phyloP scores from a whole-genome alignment of 306 rosid genomes.

The Gillenia trifoliata region DNA sequence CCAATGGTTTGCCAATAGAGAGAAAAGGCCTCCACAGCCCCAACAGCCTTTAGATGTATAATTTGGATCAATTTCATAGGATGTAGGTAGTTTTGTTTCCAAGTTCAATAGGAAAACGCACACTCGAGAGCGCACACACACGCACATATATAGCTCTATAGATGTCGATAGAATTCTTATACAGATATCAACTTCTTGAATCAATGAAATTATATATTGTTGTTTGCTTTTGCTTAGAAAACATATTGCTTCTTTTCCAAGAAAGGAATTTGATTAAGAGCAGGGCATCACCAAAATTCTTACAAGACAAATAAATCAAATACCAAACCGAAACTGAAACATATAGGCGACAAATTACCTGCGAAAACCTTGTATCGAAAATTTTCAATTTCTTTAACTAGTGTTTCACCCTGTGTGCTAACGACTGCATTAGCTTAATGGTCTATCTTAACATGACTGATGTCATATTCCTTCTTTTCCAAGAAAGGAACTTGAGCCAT shows the following conservation, averaged over 20 bases:
- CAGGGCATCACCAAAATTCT: not conserved
- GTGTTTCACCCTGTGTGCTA: too few species aligned
- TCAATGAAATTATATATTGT: constrained; percentile 2
- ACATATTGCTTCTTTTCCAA: constrained; percentile 20
- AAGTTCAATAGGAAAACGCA: too few species aligned
- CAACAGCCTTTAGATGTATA: constrained; percentile 49
- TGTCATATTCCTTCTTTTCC: not conserved
- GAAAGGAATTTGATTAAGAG: constrained; percentile 5
- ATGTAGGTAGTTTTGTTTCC: not conserved
- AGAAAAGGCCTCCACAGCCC: constrained; percentile 49
- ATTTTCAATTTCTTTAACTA: too few species aligned
- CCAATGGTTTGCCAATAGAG: constrained; percentile 90
- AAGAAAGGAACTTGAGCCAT: not conserved
- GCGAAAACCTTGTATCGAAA: not conserved
- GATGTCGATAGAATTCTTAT: not conserved
- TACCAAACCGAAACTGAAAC: not conserved
- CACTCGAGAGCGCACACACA: too few species aligned
- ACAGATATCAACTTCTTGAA: not conserved
- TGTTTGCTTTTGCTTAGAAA: constrained; percentile 7
- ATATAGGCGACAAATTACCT: not conserved
- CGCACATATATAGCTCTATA: not conserved
- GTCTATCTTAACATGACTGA: not conserved
- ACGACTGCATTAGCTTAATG: too few species aligned
- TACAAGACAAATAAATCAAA: not conserved
- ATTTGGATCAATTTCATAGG: not conserved